Conservation (phyloP, 352 stramenopile genomes). For the Pythium diclinum region DNA sequence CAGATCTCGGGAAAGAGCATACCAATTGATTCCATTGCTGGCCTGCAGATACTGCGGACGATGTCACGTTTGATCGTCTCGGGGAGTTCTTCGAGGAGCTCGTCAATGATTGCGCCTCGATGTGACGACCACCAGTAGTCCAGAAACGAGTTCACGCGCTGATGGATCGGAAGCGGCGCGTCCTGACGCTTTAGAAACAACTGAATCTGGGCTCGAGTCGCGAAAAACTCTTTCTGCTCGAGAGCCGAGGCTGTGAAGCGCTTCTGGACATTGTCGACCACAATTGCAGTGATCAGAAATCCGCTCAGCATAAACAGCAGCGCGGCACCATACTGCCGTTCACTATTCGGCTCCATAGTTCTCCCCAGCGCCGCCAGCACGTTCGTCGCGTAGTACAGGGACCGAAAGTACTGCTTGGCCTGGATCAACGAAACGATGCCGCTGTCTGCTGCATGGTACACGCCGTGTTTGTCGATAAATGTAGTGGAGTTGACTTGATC, state of each 20-base stretch:
- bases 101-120: conserved; percentile 43
- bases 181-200: neutral
- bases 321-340: neutral
- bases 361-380: conserved; percentile 32
- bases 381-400: conserved; percentile 57
- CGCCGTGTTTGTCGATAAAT: conserved; percentile 31
- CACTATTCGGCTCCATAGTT: neutral
- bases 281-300: neutral
- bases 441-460: conserved; percentile 22
- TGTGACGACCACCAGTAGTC: neutral
- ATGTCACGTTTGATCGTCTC: conserved; percentile 56
- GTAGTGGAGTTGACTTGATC: conserved; percentile 18
- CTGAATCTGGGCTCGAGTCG: neutral
- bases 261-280: neutral
- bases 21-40: conserved; percentile 41
- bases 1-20: conserved; percentile 33
- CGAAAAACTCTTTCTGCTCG: neutral
- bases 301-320: neutral
- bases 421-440: conserved; percentile 31
- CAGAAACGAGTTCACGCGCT: neutral
- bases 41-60: conserved; percentile 49
- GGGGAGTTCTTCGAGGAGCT: conserved; percentile 53
- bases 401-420: conserved; percentile 51
- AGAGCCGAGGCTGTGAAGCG: conserved; percentile 16
- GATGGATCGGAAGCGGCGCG: neutral